Base-by-base conservation (phyloP, 2,329 filamentous ascomycete species). In the Alternaria triticina region DNA sequence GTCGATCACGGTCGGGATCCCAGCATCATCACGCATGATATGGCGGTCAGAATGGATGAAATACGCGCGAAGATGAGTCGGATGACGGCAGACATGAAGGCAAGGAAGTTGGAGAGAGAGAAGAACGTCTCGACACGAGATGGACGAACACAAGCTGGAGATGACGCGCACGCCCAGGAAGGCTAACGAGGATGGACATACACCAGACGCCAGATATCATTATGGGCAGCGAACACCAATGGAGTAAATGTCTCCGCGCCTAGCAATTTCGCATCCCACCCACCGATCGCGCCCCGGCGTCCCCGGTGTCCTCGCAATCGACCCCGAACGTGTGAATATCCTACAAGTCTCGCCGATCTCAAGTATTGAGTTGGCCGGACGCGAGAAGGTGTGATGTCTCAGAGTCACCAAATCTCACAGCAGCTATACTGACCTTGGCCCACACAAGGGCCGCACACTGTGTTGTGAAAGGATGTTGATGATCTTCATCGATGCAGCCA, bases 301-400 rank as follows among this genome's bases (percentile, higher is more conserved):
- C 12, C 10, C 11, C 10, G 22, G 28, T 23, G 44, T 52, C 52
- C 30, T 11, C 30, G 25, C 52, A 33, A 28, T 28, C 45, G 9
- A 36, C 3, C 36, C 33, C 25, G 27, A 25, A 23, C 44, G 1
- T 33, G 30, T 4, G 13, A 12, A n/a, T 4, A 23, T 28, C 2
- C 4, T 3, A 20, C 15, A 15, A 15, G 4, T 27, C 17, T 20
- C 28, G 4, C 13, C 2, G 12, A 13, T 15, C 6, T 15, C 30
- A 7, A 25, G 45, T 5, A 6, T 36, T 15, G 5, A 25, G 33
- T 4, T 54, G 11, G 13, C 15, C 36, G 50, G 20, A 51, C 5
- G 44, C 44, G 28, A 27, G 49, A n/a, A 28, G 44, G 44, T 57
- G 43, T 22, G 33, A 36, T 61, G 54, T 64, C 57, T 58, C 36